Conservation (phyloP, 495 filamentous ascomycete genomes). For the Trichodelitschia bisporula region DNA sequence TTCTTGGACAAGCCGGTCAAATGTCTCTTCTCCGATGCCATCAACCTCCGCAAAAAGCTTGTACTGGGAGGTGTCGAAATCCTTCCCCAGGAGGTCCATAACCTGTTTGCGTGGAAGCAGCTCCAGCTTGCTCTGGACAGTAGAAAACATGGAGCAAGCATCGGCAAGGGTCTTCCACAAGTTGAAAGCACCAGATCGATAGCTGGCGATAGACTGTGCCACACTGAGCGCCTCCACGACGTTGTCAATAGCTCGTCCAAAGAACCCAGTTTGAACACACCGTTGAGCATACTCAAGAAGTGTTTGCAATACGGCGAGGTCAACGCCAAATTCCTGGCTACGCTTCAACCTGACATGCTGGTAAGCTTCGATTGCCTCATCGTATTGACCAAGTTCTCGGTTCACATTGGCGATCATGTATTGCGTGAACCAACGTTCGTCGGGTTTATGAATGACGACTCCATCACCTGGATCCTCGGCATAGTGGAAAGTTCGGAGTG, state of each 20-base stretch:
- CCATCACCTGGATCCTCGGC: constrained; percentile 49
- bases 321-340: constrained; percentile 60
- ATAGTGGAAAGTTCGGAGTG: constrained; percentile 71
- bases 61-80: constrained; percentile 21
- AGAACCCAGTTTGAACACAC: constrained; percentile 56
- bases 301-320: constrained; percentile 66
- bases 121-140: constrained; percentile 35
- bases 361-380: constrained; percentile 57
- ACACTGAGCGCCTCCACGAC: constrained; percentile 33
- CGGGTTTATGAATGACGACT: constrained; percentile 17
- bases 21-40: constrained; percentile 28
- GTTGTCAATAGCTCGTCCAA: constrained; percentile 48
- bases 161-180: constrained; percentile 90
- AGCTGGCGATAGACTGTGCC: constrained; percentile 24
- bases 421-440: constrained; percentile 71
- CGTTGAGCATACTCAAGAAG: constrained; percentile 58
- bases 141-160: constrained; percentile 59
- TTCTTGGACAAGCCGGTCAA: constrained; percentile 8
- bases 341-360: constrained; percentile 36
- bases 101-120: constrained; percentile 32
- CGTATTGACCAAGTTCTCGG: constrained; percentile 71
- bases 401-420: constrained; percentile 96
- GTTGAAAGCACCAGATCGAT: constrained; percentile 52
- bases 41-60: constrained; percentile 46
- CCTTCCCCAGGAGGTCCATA: constrained; percentile 25